Evolutionary conservation across 257 asterid genomes (phyloP).

Genomic region (Solanum gracilifrons): DNA sequence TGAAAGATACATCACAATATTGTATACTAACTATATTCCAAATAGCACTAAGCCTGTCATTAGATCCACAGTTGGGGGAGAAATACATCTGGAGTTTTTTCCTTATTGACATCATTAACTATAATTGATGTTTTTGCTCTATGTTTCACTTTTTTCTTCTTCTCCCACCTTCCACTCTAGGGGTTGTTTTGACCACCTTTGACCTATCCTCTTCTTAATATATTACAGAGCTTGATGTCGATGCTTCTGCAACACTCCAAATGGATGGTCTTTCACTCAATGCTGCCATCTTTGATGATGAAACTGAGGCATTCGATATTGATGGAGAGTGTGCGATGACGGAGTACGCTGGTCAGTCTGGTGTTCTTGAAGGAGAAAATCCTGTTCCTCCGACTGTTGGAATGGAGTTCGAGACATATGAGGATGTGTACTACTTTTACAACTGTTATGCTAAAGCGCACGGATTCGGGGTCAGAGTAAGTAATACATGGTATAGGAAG

Average conservation of each 20-base stretch:
- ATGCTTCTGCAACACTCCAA: background rate
- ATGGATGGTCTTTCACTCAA: slow-evolving; percentile 37
- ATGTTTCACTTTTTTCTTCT: background rate
- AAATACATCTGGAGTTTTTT: background rate
- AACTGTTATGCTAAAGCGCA: slow-evolving; percentile 55
- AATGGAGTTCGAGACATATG: slow-evolving; percentile 55
- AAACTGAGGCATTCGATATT: slow-evolving; percentile 31
- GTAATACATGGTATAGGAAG: slow-evolving; percentile 63
- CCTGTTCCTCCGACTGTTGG: slow-evolving; percentile 55
- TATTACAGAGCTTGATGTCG: background rate
- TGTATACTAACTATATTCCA: background rate
- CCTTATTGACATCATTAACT: too few relatives aligned
- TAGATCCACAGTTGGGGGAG: background rate
- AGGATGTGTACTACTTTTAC: slow-evolving; percentile 54
- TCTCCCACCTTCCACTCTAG: background rate
- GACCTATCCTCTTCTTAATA: background rate
- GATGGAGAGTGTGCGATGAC: slow-evolving; percentile 49
- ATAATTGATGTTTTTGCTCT: background rate
- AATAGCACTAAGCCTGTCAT: background rate
- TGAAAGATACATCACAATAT: background rate
- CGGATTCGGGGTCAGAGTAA: slow-evolving; percentile 58
- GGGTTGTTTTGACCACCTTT: background rate
- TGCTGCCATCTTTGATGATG: slow-evolving; percentile 31
- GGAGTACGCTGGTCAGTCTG: slow-evolving; percentile 32
- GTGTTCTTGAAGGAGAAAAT: slow-evolving; percentile 35